phyloP scores from a whole-genome alignment of 331 rosid species.

The Rosa hybrid region DNA sequence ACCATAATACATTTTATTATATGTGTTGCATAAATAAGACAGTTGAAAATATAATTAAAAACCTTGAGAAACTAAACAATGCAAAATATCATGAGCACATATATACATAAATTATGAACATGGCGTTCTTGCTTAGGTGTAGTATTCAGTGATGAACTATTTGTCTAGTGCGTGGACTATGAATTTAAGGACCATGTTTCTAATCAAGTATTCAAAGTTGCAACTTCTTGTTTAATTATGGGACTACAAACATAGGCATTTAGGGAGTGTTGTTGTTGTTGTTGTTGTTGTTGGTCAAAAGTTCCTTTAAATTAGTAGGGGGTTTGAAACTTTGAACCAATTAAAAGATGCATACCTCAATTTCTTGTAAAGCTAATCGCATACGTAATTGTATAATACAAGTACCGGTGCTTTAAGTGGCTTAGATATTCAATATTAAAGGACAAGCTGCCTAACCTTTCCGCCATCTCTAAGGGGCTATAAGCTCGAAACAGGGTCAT shows the following conservation, averaged over 20 bases:
- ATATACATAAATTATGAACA: constrained; percentile 5
- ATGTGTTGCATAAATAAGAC: neutral
- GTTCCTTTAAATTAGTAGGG: neutral
- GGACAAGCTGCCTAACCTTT: constrained; percentile 26
- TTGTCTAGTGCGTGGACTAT: constrained; percentile 22
- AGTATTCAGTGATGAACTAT: constrained; percentile 29
- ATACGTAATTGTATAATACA: neutral
- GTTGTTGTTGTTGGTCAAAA: constrained; percentile 18
- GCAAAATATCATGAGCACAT: neutral
- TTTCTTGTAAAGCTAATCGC: constrained; percentile 4
- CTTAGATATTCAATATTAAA: constrained; percentile 10
- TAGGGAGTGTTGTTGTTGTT: constrained; percentile 7
- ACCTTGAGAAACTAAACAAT: neutral
- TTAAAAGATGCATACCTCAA: neutral
- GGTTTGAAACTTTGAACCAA: constrained; percentile 18
- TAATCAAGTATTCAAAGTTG: constrained; percentile 5
- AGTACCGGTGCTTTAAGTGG: constrained; percentile 7
- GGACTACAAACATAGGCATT: constrained; percentile 19
- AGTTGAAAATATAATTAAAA: neutral
- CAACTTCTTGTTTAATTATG: constrained; percentile 12
- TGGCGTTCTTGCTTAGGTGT: constrained; percentile 15
- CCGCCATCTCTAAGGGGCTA: neutral
- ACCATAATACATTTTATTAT: neutral
- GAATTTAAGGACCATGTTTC: constrained; percentile 37
- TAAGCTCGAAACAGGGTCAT: neutral